Conservation (phyloP, 2,329 filamentous ascomycete species). For the Penicillium sp. region DNA sequence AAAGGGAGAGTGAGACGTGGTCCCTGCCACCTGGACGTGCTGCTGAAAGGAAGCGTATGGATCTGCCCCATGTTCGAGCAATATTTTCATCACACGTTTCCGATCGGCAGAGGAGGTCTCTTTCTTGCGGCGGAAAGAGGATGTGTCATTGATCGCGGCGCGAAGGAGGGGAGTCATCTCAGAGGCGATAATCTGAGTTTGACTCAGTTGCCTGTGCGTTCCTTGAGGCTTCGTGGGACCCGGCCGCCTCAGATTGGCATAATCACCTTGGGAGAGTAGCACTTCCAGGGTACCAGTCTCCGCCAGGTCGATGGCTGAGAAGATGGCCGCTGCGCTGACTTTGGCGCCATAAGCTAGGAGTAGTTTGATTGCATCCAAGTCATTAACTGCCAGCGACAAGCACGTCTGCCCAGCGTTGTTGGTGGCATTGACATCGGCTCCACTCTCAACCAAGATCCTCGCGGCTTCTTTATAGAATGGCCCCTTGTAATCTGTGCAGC, state of each 20-base stretch:
- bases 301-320: neutral
- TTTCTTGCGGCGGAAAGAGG: no score
- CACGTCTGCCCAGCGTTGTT: slow-evolving; percentile 2
- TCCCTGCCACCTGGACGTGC: neutral
- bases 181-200: no score
- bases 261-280: slow-evolving; percentile 5
- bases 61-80: slow-evolving; percentile 14
- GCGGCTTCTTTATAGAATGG: slow-evolving; percentile 7
- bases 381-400: slow-evolving; percentile 5
- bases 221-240: no score
- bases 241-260: no score
- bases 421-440: slow-evolving; percentile 10
- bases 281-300: slow-evolving; percentile 3
- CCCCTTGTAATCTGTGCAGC: neutral
- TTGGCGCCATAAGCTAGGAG: slow-evolving; percentile 7
- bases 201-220: no score
- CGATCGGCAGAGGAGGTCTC: no score
- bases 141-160: no score
- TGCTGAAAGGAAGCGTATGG: slow-evolving; percentile 13
- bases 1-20: no score
- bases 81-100: slow-evolving; percentile 5
- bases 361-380: slow-evolving; percentile 5
- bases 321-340: neutral
- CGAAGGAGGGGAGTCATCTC: no score
- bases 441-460: slow-evolving; percentile 2